Evolutionary conservation across 805 yeast species (phyloP), one percentile per base, ranked within the genome.

Genomic region (Kuraishia capsulata): DNA sequence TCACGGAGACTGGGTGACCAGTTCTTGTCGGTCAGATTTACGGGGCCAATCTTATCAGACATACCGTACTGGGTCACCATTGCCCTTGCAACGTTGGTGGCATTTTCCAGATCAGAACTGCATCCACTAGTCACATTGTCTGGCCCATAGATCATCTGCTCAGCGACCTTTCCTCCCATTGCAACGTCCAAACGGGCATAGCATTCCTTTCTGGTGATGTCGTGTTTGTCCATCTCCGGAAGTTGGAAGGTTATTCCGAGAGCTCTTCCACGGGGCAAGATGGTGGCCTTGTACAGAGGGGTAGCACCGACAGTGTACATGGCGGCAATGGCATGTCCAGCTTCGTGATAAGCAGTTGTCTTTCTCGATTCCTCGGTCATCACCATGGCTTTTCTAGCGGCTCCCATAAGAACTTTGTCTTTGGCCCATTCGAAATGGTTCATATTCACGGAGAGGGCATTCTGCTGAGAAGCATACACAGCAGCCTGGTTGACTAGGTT

Each of bases 91-190:
- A 87, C 88, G 40, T 76, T 70, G 0, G 98, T 92, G 14, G 99
- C 99, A 49, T 73, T 78, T 43, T 81, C 73, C 52, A 92, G 73
- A 60, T 92, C 99, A 8, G 92, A 80, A 1, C 95, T 82, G 64
- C 97, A 92, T 5, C 98, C 98, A 51, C 90, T 77, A 3, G 97
- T 90, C 10, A 92, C 95, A 55, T 89, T 85, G 40, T 86, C 96
- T 34, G 79, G 73, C 2, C 98, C 98, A 54, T 86, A 85, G 36
- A 84, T 71, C 69, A 86, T 67, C 56, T 90, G 97, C 66, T 92
- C 99, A 23, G 98, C 98, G 42, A 88, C 79, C 59, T 89, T 89
- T 46, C 99, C 99, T 43, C 98, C 99, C 98, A 92, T 92, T 57
- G 96, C 88, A 36, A 92, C 98, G 59, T 92, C 98, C 47, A 92